Evolutionary conservation across 257 asterid species (phyloP).

Genomic region (Anisodus tanguticus): DNA sequence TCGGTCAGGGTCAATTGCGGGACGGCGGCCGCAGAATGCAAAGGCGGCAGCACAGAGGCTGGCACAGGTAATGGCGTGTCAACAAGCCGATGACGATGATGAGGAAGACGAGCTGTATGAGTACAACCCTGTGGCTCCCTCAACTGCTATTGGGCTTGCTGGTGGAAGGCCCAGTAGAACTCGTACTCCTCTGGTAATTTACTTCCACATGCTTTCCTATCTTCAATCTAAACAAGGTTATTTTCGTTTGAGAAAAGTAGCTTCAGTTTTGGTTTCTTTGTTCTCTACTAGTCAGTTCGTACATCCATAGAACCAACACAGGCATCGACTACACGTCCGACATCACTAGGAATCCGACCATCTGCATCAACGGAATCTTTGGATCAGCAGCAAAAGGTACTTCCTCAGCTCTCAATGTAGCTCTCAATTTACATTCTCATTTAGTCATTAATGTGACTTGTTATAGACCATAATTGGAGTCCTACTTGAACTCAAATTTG

Average conservation of each 20-base stretch:
- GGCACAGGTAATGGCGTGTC: slow-evolving; percentile 85
- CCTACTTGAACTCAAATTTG: neutral
- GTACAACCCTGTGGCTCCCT: slow-evolving; percentile 49
- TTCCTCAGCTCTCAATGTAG: neutral
- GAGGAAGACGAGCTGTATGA: slow-evolving; percentile 80
- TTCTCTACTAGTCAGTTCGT: slow-evolving; percentile 70
- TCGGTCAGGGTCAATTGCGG: slow-evolving; percentile 48
- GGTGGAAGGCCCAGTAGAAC: slow-evolving; percentile 60
- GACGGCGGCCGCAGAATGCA: slow-evolving; percentile 65
- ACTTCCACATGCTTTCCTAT: neutral
- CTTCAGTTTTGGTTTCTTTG: slow-evolving; percentile 33
- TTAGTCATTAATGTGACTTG: neutral
- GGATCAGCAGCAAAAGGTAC: slow-evolving; percentile 29
- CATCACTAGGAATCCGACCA: slow-evolving; percentile 25
- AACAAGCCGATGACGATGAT: slow-evolving; percentile 64
- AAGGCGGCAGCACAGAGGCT: slow-evolving; percentile 95
- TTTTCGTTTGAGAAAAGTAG: slow-evolving; percentile 25
- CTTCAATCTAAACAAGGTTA: neutral
- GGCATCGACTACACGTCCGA: slow-evolving; percentile 26
- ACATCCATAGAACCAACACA: slow-evolving; percentile 48
- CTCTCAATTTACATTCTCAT: too few relatives aligned
- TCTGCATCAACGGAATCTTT: slow-evolving; percentile 22
- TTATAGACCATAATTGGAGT: neutral
- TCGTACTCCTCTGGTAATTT: slow-evolving; percentile 71
- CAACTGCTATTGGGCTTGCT: slow-evolving; percentile 76